phyloP scores from a whole-genome alignment of 2,329 filamentous ascomycete species.

The Venturia oleaginea region DNA sequence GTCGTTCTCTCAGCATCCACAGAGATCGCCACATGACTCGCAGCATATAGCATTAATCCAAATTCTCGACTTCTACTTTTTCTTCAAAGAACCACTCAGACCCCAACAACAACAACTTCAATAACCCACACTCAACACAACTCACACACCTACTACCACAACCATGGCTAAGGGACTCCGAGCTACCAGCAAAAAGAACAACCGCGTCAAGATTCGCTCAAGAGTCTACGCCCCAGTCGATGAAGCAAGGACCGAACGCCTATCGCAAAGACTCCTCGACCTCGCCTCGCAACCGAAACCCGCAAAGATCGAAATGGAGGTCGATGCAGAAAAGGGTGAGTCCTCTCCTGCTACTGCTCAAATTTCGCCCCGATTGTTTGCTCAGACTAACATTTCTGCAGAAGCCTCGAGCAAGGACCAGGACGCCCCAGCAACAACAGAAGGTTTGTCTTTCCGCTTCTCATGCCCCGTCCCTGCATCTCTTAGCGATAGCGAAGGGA shows the following conservation, averaged over 20 bases:
- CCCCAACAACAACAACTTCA: neutral
- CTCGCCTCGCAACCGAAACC: slow-evolving; percentile 69
- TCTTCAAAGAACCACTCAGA: too few species aligned
- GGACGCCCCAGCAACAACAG: slow-evolving; percentile 16
- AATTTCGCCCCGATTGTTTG: slow-evolving; percentile 13
- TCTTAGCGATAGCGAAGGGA: slow-evolving; percentile 14
- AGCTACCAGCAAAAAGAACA: slow-evolving; percentile 70
- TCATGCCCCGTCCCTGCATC: slow-evolving; percentile 16
- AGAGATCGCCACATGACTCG: neutral
- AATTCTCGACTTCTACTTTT: too few species aligned
- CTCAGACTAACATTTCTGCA: slow-evolving; percentile 13
- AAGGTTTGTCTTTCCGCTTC: slow-evolving; percentile 19
- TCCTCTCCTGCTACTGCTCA: neutral
- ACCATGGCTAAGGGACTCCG: slow-evolving; percentile 83
- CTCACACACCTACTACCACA: neutral
- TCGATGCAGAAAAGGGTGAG: slow-evolving; percentile 32
- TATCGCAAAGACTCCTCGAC: slow-evolving; percentile 78
- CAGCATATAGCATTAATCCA: neutral
- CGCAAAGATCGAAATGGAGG: slow-evolving; percentile 36
- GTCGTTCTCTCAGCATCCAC: neutral
- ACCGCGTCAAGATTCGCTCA: slow-evolving; percentile 70
- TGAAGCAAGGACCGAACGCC: slow-evolving; percentile 66
- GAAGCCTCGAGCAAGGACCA: slow-evolving; percentile 17
- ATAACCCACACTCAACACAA: neutral
- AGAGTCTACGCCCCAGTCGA: slow-evolving; percentile 80